phyloP scores from a whole-genome alignment of 495 filamentous ascomycete species.

The Xylaria venustula region DNA sequence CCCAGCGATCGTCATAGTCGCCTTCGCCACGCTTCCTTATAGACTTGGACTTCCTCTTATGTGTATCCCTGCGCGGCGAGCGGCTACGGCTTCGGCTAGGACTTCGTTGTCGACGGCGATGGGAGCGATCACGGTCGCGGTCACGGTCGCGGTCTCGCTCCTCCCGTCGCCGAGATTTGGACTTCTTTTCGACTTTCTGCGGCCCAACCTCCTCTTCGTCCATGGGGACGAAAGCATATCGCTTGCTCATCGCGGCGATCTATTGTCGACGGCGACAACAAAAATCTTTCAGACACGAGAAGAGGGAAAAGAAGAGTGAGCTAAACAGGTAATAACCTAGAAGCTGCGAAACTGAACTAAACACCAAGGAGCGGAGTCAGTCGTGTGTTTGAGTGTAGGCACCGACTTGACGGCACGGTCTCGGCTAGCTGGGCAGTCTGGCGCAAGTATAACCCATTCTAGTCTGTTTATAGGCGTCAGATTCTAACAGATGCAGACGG shows the following conservation, averaged over 20 bases:
- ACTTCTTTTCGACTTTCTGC: slow-evolving; percentile 50
- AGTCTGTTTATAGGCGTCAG: too few relatives aligned
- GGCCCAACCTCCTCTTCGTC: slow-evolving; percentile 66
- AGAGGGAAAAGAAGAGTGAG: background rate
- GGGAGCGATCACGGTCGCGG: slow-evolving; percentile 16
- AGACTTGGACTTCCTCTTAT: slow-evolving; percentile 55
- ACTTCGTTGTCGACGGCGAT: slow-evolving; percentile 20
- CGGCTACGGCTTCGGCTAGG: slow-evolving; percentile 26
- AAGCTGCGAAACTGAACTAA: background rate
- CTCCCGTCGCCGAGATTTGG: slow-evolving; percentile 43
- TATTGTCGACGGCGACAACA: background rate
- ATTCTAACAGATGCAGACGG: too few relatives aligned
- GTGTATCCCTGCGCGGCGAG: slow-evolving; percentile 36
- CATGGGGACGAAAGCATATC: slow-evolving; percentile 82
- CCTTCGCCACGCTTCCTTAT: slow-evolving; percentile 36
- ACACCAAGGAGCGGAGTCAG: background rate
- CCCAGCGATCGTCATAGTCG: slow-evolving; percentile 75
- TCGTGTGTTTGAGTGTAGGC: background rate
- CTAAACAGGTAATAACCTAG: background rate
- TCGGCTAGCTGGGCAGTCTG: background rate
- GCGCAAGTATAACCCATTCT: too few relatives aligned
- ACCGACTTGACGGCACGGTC: background rate
- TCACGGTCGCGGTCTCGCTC: slow-evolving; percentile 21
- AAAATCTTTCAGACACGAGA: background rate
- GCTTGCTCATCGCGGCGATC: slow-evolving; percentile 53